Evolutionary conservation across 495 filamentous ascomycete species (phyloP).

Genomic region (Penicillium goetzii): DNA sequence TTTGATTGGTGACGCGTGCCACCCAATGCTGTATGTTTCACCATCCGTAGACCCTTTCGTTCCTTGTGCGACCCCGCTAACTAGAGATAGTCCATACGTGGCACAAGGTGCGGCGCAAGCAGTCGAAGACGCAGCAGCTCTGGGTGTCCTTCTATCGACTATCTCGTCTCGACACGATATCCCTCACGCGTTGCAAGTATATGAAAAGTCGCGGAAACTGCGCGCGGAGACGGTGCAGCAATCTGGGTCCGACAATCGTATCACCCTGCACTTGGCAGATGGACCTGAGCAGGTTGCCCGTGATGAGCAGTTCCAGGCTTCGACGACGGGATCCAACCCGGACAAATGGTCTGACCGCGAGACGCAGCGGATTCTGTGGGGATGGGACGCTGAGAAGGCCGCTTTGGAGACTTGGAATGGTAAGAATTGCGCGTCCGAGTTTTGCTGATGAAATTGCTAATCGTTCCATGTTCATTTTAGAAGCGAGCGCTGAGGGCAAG

Average conservation of each 20-base stretch:
- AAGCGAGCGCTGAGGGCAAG: not conserved
- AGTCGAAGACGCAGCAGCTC: constrained; percentile 58
- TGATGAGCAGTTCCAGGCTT: constrained; percentile 49
- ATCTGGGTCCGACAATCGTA: constrained; percentile 53
- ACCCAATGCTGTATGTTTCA: constrained; percentile 60
- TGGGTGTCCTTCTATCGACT: constrained; percentile 50
- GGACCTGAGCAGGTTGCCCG: constrained; percentile 55
- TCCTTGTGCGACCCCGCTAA: constrained; percentile 11
- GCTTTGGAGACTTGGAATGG: constrained; percentile 48
- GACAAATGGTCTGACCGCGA: constrained; percentile 56
- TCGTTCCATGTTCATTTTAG: not conserved
- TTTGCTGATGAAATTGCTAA: constrained; percentile 13
- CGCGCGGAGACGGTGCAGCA: constrained; percentile 56
- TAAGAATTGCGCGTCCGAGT: constrained; percentile 22
- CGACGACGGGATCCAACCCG: constrained; percentile 42
- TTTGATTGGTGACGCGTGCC: constrained; percentile 69
- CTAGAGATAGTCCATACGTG: constrained; percentile 39
- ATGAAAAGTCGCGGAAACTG: constrained; percentile 53
- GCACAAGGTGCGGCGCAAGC: constrained; percentile 58
- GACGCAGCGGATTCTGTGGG: constrained; percentile 51
- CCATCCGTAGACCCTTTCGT: not conserved
- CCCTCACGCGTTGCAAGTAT: constrained; percentile 45
- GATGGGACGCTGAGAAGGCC: constrained; percentile 52
- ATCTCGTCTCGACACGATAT: constrained; percentile 47
- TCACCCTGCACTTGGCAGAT: constrained; percentile 58